Evolutionary conservation across 164 flowering plant genomes (phyloP), one percentile per base, ranked within the genome.

Genomic region (Macadamia tetraphylla): DNA sequence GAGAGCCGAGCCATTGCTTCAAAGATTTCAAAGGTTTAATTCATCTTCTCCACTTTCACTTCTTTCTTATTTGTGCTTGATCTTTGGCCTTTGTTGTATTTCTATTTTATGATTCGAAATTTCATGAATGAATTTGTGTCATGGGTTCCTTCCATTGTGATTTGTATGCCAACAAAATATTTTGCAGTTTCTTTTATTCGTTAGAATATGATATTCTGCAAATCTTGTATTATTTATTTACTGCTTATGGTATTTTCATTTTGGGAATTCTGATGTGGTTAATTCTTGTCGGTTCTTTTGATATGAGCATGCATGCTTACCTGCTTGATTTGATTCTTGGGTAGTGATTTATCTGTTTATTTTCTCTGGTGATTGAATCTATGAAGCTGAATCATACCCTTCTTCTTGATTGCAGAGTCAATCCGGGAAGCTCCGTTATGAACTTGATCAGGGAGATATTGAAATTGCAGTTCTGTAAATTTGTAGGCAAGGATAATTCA

Each of bases 331-430:
- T 35, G 40, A 35, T 35, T 35, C 15, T 8, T 49, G 53, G 53
- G 5, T 49, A 49, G 11, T 49, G 15, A 49, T 49, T 49, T 49
- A 10, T 49, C 11, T 49, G 53, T 49, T 49, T 49, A 49, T 3
- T 49, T 49, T 10, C 53, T 0, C 15, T 8, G 53, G 53, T 49
- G 8, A 10, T 49, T 10, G 53, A 10, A 10, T 10, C 53, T 49
- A 17, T 3, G 13, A 9, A 60, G 46, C 49, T 48, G 17, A 17
- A 35, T 10, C 3, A 40, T 12, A 44, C 31, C 14, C 29, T 61
- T 35, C 6, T 35, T 43, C 59, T 69, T 13, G 60, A 29, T 71
- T 76, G 79, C 85, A 84, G 87, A 65, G 77, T 67, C 74, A 59
- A 70, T 60, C 58, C 0, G 71, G 74, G 64, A 71, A 79, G 69